A percentile compares a stretch with the other conserved stretches of the same genome.
These are phyloP conservation scores for Skeletonema menzelii DNA, from an alignment of 108 stramenopile genomes.

Conservation along the genomic window DNA sequence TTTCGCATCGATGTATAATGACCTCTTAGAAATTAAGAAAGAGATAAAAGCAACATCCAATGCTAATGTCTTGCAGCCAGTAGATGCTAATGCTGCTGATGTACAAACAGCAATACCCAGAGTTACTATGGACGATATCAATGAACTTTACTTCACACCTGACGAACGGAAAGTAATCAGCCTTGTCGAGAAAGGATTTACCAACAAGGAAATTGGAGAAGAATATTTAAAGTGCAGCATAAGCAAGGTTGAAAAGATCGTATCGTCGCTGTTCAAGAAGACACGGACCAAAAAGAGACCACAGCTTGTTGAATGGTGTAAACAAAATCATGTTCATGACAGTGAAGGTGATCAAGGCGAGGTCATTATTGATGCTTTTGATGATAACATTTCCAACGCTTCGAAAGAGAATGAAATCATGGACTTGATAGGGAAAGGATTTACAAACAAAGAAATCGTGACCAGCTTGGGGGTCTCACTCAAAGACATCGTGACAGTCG, in stretches of 20 bases:
- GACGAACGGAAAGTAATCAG: slow-evolving; percentile 62
- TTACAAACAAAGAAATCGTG: slow-evolving; percentile 69
- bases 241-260: slow-evolving; percentile 53
- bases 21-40: slow-evolving; percentile 30
- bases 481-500: slow-evolving; percentile 43
- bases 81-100: neutral
- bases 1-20: slow-evolving; percentile 11
- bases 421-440: slow-evolving; percentile 52
- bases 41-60: slow-evolving; percentile 5
- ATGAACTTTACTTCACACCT: slow-evolving; percentile 2
- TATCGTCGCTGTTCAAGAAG: slow-evolving; percentile 72
- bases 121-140: neutral
- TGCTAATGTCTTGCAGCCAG: neutral
- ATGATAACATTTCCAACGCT: neutral
- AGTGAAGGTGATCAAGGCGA: neutral
- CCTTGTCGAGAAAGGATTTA: slow-evolving; percentile 58
- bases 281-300: slow-evolving; percentile 63
- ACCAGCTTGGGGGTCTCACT: slow-evolving; percentile 23
- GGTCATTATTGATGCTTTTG: neutral
- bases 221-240: slow-evolving; percentile 25
- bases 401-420: slow-evolving; percentile 52
- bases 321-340: neutral
- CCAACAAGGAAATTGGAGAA: slow-evolving; percentile 72
- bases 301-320: slow-evolving; percentile 65
- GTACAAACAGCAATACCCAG: neutral